Base-by-base conservation (phyloP, 2,329 filamentous ascomycete species). In the Neonectria punicea region DNA sequence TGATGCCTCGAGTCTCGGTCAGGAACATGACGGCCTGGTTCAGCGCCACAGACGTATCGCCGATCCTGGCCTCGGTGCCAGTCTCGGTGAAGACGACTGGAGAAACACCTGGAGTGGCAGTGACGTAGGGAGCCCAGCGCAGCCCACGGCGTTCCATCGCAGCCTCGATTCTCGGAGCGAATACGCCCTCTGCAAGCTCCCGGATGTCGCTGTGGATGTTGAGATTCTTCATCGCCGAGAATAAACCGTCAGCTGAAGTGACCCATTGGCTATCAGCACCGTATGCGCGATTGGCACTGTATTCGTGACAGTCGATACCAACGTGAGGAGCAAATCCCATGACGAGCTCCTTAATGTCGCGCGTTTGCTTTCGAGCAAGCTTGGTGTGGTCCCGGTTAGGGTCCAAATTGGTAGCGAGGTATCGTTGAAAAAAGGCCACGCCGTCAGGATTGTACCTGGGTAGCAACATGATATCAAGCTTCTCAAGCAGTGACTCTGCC, bases 371-470 rank as follows among this genome's bases (percentile, higher is more conserved):
- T 4, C 68, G 64, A 4, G 70, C 56, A 14, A 75, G 73, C 16
- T 74, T 73, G 8, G 72, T 74, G 30, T 75, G 73, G 7, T 76
- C 74, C 28, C 74, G 65, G 46, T 76, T 76, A 1, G 74, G 73
- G 10, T 76, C 74, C 1, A 75, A 67, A 5, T 72, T 73, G 2
- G 67, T 73, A 1, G 73, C 74, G 0, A 76, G 67, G 16, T 72
- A 61, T 1, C 73, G 69, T 44, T 76, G 74, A 56, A 76, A 76
- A 34, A 73, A 74, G 0, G 70, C 65, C 0, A 76, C 73, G 5
- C 74, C 74, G 14, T 76, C 74, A 0, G 72, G 71, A n/a, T 76
- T 76, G 20, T 75, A 76, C 1, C 74, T 72, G 2, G 74, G 71
- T 16, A 76, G 67, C 11, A 76, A 58, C 44, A 74, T 58, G 10